phyloP scores from a whole-genome alignment of 2,329 filamentous ascomycete species.

The Hymenoscyphus infarciens region DNA sequence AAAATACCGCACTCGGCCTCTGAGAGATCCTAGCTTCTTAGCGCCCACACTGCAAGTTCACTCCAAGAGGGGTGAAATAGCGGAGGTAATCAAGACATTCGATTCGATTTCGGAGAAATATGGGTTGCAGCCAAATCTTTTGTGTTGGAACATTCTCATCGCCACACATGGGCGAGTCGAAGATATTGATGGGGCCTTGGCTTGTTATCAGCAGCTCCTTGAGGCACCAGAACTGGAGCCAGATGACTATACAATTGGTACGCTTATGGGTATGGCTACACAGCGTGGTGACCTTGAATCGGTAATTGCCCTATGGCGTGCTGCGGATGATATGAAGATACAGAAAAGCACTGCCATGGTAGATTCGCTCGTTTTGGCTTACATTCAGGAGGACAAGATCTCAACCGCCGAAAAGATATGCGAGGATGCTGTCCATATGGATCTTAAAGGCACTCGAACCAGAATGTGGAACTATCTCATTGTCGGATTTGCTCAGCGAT shows the following conservation, averaged over 20 bases:
- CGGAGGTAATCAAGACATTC: conserved; percentile 58
- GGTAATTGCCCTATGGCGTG: conserved; percentile 61
- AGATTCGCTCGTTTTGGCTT: conserved; percentile 63
- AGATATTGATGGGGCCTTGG: conserved; percentile 63
- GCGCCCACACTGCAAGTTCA: conserved; percentile 67
- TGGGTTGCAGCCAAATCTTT: conserved; percentile 51
- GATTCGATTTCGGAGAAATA: conserved; percentile 55
- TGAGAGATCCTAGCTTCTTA: conserved; percentile 33
- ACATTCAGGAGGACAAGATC: conserved; percentile 55
- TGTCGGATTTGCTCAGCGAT: conserved; percentile 61
- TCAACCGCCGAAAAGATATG: conserved; percentile 57
- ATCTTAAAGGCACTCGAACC: conserved; percentile 51
- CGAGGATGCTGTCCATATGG: conserved; percentile 49
- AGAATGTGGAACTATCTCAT: conserved; percentile 78
- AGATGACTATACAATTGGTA: conserved; percentile 63
- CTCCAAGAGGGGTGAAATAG: conserved; percentile 63
- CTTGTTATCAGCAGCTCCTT: conserved; percentile 59
- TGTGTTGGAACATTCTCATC: conserved; percentile 74
- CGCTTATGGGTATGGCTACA: conserved; percentile 69
- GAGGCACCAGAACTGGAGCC: conserved; percentile 45
- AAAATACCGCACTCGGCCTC: conserved; percentile 2
- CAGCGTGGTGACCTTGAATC: conserved; percentile 69
- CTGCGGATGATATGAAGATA: conserved; percentile 54
- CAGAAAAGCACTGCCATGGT: conserved; percentile 55
- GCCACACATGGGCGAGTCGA: conserved; percentile 63